Percentiles rank a stretch among this genome's conserved stretches.
Conservation (phyloP, 768 basidiomycete species). For the Hydnomerulius pinastri region DNA sequence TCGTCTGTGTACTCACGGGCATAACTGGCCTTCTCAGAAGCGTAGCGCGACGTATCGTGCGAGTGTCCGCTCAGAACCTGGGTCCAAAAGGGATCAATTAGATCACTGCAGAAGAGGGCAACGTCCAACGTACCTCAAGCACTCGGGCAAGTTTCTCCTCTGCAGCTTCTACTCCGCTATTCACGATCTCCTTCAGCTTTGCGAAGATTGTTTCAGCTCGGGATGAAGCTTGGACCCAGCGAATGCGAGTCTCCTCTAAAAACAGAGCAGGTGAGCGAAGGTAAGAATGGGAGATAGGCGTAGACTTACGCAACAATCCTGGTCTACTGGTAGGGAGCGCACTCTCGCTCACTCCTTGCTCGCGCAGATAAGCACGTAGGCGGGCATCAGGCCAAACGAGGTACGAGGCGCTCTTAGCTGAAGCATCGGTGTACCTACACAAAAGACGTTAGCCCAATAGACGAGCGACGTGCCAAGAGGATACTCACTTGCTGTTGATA, state of each 20-base stretch:
- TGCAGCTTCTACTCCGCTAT: conserved; percentile 65
- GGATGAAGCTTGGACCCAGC: conserved; percentile 68
- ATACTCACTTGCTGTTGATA: conserved; percentile 66
- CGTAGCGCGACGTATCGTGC: conserved; percentile 22
- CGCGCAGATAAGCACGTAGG: conserved; percentile 84
- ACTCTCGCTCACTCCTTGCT: conserved; percentile 72
- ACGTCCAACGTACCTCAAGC: conserved; percentile 29
- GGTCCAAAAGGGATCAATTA: background rate
- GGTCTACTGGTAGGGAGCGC: conserved; percentile 64
- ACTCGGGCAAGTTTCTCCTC: conserved; percentile 72
- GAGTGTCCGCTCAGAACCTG: conserved; percentile 44
- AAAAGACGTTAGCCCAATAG: conserved; percentile 3
- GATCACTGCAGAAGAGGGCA: too few relatives aligned
- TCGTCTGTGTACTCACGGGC: conserved; percentile 18
- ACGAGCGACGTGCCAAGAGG: background rate
- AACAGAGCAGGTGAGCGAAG: background rate
- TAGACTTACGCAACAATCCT: conserved; percentile 72
- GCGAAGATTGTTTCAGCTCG: conserved; percentile 58
- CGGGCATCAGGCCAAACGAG: conserved; percentile 92
- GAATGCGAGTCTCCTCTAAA: conserved; percentile 77
- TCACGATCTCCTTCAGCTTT: conserved; percentile 66
- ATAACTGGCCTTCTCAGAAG: conserved; percentile 33
- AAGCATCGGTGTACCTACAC: conserved; percentile 54
- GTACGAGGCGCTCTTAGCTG: conserved; percentile 58
- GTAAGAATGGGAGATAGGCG: conserved; percentile 14